Base-by-base conservation (phyloP, 2,329 filamentous ascomycete genomes). In the Geosmithia morbida region DNA sequence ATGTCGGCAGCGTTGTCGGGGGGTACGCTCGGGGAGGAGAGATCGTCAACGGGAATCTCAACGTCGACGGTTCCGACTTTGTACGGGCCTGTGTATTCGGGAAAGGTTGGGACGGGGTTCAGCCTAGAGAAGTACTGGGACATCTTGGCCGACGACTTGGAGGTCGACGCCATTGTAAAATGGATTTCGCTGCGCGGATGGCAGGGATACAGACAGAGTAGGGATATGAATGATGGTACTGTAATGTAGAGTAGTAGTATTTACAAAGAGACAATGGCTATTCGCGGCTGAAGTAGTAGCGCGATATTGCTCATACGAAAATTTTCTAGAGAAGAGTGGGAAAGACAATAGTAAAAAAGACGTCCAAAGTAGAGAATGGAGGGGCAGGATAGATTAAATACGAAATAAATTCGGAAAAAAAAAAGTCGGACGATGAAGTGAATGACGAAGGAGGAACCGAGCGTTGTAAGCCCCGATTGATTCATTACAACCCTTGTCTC, bases 51-150 rank as follows among this genome's bases (percentile, higher is more conserved):
- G 42, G 87, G 84, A 16, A 94, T 77, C 66, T 94, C 87, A 53
- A 90, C 72, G 56, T 94, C 87, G 53, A 87, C 70, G 2, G 83
- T 86, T 52, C 86, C 87, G 49, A 92, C 86, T 55, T 79, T 78
- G 68, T 87, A 81, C 0, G 84, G 83, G 1, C 86, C 87, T 1
- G 81, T 81, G 59, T 88, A 90, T 3, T 78, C 68, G 3, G 86
- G 83, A 49, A 94, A 88, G 1, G 71, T 63, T 1, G 86, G 86
- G 4, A 87, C 68, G 1, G 83, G 83, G 56, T 74, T 86, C 54
- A 85, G 63, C 43, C 67, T 68, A 14, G 73, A 70, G n/a, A 77
- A 56, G 50, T 72, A 68, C 10, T 67, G 63, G 43, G 66, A 61
- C 57, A 74, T 63, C 55, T 66, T 69, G 49, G 63, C 51, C 49